Conservation (phyloP, 1,139 yeast species). For the Scheffersomyces segobiensis region DNA sequence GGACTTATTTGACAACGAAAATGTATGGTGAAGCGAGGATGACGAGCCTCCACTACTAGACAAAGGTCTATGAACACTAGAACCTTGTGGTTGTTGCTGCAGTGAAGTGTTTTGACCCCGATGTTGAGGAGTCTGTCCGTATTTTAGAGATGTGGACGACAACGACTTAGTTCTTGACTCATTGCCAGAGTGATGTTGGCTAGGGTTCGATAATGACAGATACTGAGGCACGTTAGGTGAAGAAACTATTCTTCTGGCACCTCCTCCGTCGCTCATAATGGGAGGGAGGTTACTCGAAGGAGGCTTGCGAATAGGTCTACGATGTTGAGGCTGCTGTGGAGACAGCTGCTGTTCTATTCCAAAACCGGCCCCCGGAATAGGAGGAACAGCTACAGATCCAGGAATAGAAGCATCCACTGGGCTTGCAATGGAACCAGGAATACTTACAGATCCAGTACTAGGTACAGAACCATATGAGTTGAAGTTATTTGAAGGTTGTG, state of each 20-base stretch:
- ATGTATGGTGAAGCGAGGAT: constrained; percentile 33
- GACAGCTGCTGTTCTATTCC: background rate
- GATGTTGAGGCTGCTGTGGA: background rate
- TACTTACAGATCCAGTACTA: background rate
- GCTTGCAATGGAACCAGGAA: background rate
- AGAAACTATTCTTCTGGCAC: constrained; percentile 13
- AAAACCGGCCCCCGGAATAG: background rate
- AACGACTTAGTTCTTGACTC: constrained; percentile 17
- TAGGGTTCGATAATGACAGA: background rate
- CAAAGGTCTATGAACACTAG: constrained; percentile 9
- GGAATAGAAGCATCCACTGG: background rate
- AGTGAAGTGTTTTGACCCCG: constrained; percentile 5
- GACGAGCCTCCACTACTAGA: constrained; percentile 23
- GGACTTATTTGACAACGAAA: constrained; percentile 43
- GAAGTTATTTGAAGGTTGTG: background rate
- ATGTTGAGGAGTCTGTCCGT: constrained; percentile 1
- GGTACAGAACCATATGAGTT: background rate
- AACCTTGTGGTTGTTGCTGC: constrained; percentile 7
- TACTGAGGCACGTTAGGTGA: constrained; percentile 13
- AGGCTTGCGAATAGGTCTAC: constrained; percentile 3
- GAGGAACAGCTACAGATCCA: background rate
- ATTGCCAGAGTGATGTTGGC: background rate
- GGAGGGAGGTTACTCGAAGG: constrained; percentile 5
- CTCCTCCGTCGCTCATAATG: constrained; percentile 1
- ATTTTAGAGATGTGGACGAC: constrained; percentile 13